Conservation (phyloP, 192 early-diverging fungal genomes). For the Kickxella alabastrina region DNA sequence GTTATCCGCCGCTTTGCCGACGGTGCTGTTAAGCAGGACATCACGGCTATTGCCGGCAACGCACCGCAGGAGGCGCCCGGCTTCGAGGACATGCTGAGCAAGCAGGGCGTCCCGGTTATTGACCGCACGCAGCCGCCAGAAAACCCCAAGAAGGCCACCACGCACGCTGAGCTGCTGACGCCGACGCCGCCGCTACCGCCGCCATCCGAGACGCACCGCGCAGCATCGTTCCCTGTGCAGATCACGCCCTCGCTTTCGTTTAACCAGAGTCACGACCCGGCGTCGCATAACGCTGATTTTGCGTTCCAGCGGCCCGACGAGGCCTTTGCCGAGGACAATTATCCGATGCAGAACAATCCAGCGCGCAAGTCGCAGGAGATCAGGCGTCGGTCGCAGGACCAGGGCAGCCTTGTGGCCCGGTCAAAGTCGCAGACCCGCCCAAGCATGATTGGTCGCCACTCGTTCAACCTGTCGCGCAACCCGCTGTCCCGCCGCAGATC, state of each 20-base stretch:
- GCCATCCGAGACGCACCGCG: neutral
- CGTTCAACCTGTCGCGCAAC: slow-evolving; percentile 24
- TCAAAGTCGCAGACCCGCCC: slow-evolving; percentile 2
- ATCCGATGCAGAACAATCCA: slow-evolving; percentile 47
- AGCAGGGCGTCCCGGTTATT: slow-evolving; percentile 26
- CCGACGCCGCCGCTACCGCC: slow-evolving; percentile 7
- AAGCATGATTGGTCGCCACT: slow-evolving; percentile 12
- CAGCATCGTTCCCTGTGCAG: neutral
- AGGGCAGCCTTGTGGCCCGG: neutral
- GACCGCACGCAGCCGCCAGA: slow-evolving; percentile 11
- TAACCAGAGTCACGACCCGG: neutral
- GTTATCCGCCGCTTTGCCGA: slow-evolving; percentile 53
- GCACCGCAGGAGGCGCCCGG: slow-evolving; percentile 32
- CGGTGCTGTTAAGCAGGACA: slow-evolving; percentile 21
- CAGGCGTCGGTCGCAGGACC: slow-evolving; percentile 32
- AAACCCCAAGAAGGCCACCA: neutral
- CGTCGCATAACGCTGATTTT: slow-evolving; percentile 15
- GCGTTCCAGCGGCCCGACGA: slow-evolving; percentile 44
- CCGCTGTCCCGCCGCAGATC: slow-evolving; percentile 17
- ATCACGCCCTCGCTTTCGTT: slow-evolving; percentile 23
- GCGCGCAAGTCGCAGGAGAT: slow-evolving; percentile 17
- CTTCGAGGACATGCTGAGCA: slow-evolving; percentile 20
- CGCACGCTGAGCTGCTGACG: neutral
- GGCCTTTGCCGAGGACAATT: slow-evolving; percentile 34
- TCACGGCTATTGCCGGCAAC: slow-evolving; percentile 24